Conservation (phyloP, 23 red algal genomes). For the Gracilariopsis chorda region DNA sequence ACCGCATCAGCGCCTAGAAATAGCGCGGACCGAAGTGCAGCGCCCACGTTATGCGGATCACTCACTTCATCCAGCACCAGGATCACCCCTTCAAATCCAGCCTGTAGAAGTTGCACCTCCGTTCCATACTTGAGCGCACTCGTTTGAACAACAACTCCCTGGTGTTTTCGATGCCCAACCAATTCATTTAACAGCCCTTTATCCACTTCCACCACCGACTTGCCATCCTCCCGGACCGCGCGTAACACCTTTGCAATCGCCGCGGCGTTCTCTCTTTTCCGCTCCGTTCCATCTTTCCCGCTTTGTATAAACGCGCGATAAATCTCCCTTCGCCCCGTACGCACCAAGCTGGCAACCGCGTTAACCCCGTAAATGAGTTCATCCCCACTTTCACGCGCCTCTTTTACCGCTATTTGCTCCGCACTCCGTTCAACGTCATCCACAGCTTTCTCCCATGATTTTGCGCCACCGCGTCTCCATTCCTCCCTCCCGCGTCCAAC, state of each 20-base stretch:
- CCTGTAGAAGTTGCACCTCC: conserved; percentile 19
- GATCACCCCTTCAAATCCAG: not conserved
- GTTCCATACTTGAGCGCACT: conserved; percentile 46
- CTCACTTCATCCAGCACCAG: conserved; percentile 88
- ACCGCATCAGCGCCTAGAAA: conserved; percentile 91
- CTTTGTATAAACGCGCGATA: conserved; percentile 53
- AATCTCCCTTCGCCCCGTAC: conserved; percentile 45
- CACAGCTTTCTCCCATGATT: not conserved
- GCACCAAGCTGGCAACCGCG: conserved; percentile 75
- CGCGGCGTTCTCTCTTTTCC: conserved; percentile 32
- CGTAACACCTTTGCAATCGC: conserved; percentile 24
- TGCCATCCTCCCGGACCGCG: conserved; percentile 1
- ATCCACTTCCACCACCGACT: conserved; percentile 7
- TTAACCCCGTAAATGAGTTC: conserved; percentile 90
- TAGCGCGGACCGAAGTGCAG: conserved; percentile 69
- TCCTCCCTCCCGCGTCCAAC: not conserved
- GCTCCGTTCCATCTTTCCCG: not conserved
- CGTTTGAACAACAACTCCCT: conserved; percentile 83
- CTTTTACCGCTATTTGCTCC: not conserved
- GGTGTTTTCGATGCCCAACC: conserved; percentile 77
- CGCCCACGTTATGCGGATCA: conserved; percentile 94
- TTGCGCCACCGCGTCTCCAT: not conserved
- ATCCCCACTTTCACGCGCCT: conserved; percentile 44
- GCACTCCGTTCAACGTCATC: not conserved
- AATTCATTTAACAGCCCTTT: conserved; percentile 93